Conservation (phyloP, 2,329 filamentous ascomycete species). For the Penicillium sp. region DNA sequence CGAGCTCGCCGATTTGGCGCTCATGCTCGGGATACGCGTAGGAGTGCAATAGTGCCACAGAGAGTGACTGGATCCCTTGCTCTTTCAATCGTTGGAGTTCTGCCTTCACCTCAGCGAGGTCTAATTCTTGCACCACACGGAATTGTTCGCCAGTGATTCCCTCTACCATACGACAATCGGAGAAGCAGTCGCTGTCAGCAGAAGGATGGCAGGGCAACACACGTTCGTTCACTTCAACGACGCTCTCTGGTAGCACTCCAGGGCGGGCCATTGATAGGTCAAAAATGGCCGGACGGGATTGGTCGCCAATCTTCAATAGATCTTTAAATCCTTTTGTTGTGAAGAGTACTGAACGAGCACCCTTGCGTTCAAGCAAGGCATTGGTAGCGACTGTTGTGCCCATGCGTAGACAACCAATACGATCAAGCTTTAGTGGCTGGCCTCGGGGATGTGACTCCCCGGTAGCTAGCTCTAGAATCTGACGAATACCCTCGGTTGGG, state of each 20-base stretch:
- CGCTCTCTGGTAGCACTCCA: constrained; percentile 77
- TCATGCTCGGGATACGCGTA: constrained; percentile 90
- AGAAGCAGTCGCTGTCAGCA: constrained; percentile 65
- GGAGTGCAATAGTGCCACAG: constrained; percentile 84
- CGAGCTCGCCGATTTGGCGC: constrained; percentile 71
- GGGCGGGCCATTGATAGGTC: constrained; percentile 83
- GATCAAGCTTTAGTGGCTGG: constrained; percentile 35
- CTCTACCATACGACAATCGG: constrained; percentile 64
- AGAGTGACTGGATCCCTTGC: constrained; percentile 71
- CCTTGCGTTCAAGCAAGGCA: constrained; percentile 83
- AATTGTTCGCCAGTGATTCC: constrained; percentile 65
- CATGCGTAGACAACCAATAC: constrained; percentile 68
- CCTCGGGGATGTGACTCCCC: constrained; percentile 38
- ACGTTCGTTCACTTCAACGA: constrained; percentile 84
- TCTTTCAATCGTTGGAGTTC: constrained; percentile 68
- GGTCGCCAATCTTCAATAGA: constrained; percentile 84
- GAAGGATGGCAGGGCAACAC: constrained; percentile 68
- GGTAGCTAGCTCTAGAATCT: constrained; percentile 54
- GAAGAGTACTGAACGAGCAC: constrained; percentile 80
- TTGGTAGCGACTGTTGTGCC: constrained; percentile 93
- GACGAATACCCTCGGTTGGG: constrained; percentile 78
- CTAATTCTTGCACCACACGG: constrained; percentile 63
- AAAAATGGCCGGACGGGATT: constrained; percentile 85
- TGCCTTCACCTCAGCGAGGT: constrained; percentile 52
- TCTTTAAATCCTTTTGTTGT: constrained; percentile 87